Percentiles rank a stretch among this genome's conserved stretches.
phyloP scores from a whole-genome alignment of 352 stramenopile species.

The Phytophthora vignae region DNA sequence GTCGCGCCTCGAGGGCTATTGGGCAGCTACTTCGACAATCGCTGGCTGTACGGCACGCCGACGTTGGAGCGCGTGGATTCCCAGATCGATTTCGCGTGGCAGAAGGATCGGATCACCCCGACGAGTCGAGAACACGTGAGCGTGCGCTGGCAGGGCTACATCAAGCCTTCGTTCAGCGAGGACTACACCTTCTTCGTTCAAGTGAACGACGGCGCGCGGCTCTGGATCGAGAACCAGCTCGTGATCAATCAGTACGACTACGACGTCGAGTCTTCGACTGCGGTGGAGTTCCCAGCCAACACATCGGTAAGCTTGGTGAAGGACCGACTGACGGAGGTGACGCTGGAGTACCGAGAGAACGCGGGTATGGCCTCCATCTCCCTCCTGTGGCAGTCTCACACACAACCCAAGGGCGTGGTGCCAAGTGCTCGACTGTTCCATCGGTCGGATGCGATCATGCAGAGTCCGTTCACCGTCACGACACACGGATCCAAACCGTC shows the following conservation, averaged over 20 bases:
- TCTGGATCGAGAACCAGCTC: conserved; percentile 79
- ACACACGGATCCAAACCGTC: conserved; percentile 67
- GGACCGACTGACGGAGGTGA: conserved; percentile 84
- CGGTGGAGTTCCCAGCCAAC: conserved; percentile 49
- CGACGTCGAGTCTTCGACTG: conserved; percentile 38
- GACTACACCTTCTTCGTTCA: conserved; percentile 87
- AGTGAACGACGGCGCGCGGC: conserved; percentile 90
- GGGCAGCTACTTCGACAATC: conserved; percentile 96
- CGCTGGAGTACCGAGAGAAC: conserved; percentile 95
- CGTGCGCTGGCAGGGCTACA: conserved; percentile 93
- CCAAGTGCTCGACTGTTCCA: conserved; percentile 90
- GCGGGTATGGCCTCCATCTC: conserved; percentile 81
- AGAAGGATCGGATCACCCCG: conserved; percentile 84
- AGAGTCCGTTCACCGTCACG: conserved; percentile 71
- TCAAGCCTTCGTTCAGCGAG: conserved; percentile 93
- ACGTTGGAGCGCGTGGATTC: conserved; percentile 88
- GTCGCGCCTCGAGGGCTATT: conserved; percentile 83
- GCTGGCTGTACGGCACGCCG: conserved; percentile 92
- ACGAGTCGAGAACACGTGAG: conserved; percentile 95
- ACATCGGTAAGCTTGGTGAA: conserved; percentile 64
- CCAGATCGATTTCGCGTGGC: conserved; percentile 94
- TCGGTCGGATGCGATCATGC: conserved; percentile 59
- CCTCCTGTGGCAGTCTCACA: conserved; percentile 90
- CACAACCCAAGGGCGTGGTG: conserved; percentile 90
- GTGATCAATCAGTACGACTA: conserved; percentile 69